Conservation (phyloP, 345 rosid genomes). For the Bruguiera parviflora region DNA sequence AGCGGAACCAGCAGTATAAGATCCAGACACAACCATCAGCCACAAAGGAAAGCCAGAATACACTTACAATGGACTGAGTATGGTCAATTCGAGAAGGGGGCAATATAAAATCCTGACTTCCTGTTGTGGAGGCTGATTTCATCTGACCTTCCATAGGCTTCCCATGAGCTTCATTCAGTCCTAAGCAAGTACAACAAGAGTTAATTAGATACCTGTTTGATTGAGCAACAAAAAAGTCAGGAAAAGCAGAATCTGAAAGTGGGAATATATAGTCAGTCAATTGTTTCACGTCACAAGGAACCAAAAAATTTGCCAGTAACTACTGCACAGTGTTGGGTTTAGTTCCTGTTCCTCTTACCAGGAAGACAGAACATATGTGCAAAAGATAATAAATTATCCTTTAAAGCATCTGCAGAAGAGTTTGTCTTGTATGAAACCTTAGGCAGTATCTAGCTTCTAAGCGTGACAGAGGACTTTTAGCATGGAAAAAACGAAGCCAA, state of each 20-base stretch:
- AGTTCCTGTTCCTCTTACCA: too few species aligned
- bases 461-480: too few species aligned
- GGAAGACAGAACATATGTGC: neutral
- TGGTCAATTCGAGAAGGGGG: constrained; percentile 48
- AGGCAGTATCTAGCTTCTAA: neutral
- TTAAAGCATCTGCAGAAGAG: neutral
- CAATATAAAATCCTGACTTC: constrained; percentile 43
- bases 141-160: constrained; percentile 36
- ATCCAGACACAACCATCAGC: constrained; percentile 7
- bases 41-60: constrained; percentile 6
- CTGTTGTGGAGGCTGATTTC: constrained; percentile 38
- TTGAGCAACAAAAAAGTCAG: neutral
- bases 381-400: neutral
- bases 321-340: too few species aligned
- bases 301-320: too few species aligned
- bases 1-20: constrained; percentile 16
- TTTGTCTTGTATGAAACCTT: constrained; percentile 1
- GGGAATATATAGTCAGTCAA: too few species aligned
- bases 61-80: constrained; percentile 37
- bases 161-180: constrained; percentile 36
- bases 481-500: too few species aligned
- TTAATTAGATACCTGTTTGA: neutral
- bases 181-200: constrained; percentile 34
- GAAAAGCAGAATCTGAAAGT: constrained; percentile 12
- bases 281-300: too few species aligned